Base-by-base conservation (phyloP, 352 stramenopile species). In the Phytopythium vexans region DNA sequence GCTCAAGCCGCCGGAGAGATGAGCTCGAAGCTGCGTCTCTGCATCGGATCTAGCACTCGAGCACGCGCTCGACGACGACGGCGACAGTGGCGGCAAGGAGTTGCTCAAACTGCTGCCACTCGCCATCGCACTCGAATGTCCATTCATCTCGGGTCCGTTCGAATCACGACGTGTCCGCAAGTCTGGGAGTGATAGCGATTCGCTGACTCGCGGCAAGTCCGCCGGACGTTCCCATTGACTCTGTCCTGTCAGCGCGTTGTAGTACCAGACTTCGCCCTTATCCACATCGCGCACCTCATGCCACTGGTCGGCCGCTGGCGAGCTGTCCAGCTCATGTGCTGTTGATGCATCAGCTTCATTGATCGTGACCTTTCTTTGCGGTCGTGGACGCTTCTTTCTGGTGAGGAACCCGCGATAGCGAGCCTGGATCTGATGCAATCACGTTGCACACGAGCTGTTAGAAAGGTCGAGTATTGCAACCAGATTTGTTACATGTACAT, bases 221-320 rank as follows among this genome's bases (percentile, higher is more conserved):
- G 38, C 33, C 0, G 85, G 82, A 8, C 61, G 64, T 41, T 89
- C 80, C 84, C 84, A 94, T 43, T 94, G 82, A 60, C 80, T 92
- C 11, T 81, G 59, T 3, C 80, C 80, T 5, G 82, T 92, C 2
- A 50, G 49, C 3, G 69, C 59, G 49, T 94, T 94, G 66, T 92
- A 94, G 57, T 84, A 94, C 84, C 84, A 94, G 11, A 85, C 70
- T 39, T 92, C 82, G 6, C 67, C 72, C 7, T 66, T 59, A 14
- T 86, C 76, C 8, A 88, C 62, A 52, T 94, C 84, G 4, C 79
- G 81, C 8, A 94, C 77, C 49, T 91, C 60, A 39, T 86, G 75
- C 84, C 84, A 94, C 41, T 79, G 62, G 33, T 70, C 52, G 1
- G 32, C 40, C 8, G 60, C 33, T 14, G 43, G 5, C 0, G 6